phyloP scores from a whole-genome alignment of 768 basidiomycete species.

The Lanmaoa pseudosensibilis region DNA sequence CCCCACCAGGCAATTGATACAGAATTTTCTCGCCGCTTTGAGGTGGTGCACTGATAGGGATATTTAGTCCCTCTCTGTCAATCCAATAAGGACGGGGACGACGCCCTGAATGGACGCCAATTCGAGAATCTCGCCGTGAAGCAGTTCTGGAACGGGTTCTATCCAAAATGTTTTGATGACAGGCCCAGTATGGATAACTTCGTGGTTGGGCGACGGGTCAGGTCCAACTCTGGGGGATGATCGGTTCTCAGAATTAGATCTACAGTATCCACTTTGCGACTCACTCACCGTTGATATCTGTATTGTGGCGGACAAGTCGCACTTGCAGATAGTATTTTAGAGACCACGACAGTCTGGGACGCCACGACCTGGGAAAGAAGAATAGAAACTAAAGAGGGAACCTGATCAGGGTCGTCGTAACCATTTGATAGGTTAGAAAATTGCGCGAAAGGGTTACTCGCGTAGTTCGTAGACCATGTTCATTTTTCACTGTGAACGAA shows the following conservation, averaged over 20 bases:
- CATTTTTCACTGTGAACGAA: slow-evolving; percentile 9
- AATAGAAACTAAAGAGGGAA: slow-evolving; percentile 13
- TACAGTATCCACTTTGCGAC: slow-evolving; percentile 26
- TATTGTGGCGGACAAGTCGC: slow-evolving; percentile 8
- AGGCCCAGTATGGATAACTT: slow-evolving; percentile 4
- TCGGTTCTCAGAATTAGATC: neutral
- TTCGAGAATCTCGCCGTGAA: slow-evolving; percentile 29
- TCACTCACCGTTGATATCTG: slow-evolving; percentile 10
- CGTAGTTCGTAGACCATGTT: slow-evolving; percentile 10
- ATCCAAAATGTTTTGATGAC: slow-evolving; percentile 20
- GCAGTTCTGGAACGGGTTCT: slow-evolving; percentile 21
- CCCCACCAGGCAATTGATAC: slow-evolving; percentile 31
- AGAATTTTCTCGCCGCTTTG: slow-evolving; percentile 35
- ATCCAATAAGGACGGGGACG: slow-evolving; percentile 25
- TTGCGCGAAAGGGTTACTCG: slow-evolving; percentile 11
- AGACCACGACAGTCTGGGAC: slow-evolving; percentile 5
- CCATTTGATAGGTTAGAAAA: slow-evolving; percentile 8
- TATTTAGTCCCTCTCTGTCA: slow-evolving; percentile 9
- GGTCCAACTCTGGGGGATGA: slow-evolving; percentile 1
- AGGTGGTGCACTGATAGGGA: slow-evolving; percentile 17
- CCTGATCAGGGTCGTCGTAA: slow-evolving; percentile 9
- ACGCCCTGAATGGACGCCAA: slow-evolving; percentile 24
- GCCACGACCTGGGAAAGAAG: slow-evolving; percentile 12
- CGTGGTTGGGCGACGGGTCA: slow-evolving; percentile 3
- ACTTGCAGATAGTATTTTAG: slow-evolving; percentile 1